These are phyloP conservation scores for Mycena galericulata DNA, from an alignment of 768 basidiomycete genomes.

Conservation along the genomic window DNA sequence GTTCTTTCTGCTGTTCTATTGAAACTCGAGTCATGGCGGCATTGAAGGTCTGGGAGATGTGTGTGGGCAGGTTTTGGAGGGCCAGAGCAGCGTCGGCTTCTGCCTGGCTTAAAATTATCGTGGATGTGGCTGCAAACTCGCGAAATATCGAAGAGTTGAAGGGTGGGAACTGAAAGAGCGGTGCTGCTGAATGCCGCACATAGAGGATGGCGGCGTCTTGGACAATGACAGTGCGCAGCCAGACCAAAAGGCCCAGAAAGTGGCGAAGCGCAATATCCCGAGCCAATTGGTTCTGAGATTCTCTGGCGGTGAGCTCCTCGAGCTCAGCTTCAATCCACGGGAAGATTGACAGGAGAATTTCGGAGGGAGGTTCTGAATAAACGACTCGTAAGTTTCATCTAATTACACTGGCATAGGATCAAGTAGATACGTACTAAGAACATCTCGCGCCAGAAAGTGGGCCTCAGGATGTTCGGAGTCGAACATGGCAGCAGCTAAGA, in stretches of 20 bases:
- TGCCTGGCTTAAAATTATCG: slow-evolving; percentile 28
- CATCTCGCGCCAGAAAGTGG: slow-evolving; percentile 39
- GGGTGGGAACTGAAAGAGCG: slow-evolving; percentile 41
- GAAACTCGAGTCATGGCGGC: neutral
- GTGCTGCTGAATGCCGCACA: slow-evolving; percentile 28
- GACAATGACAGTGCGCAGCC: slow-evolving; percentile 44
- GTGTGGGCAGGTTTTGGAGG: slow-evolving; percentile 41
- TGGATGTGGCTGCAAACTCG: slow-evolving; percentile 32
- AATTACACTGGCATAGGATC: neutral
- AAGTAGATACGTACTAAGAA: slow-evolving; percentile 39
- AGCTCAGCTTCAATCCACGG: slow-evolving; percentile 43
- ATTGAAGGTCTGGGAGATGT: slow-evolving; percentile 22
- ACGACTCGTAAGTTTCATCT: neutral
- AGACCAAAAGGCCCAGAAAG: slow-evolving; percentile 42
- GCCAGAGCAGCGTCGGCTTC: slow-evolving; percentile 28
- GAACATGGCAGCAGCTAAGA: slow-evolving; percentile 47
- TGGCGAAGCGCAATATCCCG: slow-evolving; percentile 42
- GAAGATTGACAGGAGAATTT: slow-evolving; percentile 35
- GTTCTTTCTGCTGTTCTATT: slow-evolving; percentile 4
- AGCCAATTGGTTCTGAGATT: slow-evolving; percentile 8
- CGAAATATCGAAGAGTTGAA: slow-evolving; percentile 42
- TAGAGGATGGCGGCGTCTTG: slow-evolving; percentile 51
- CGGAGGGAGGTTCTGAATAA: slow-evolving; percentile 37
- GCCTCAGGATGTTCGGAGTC: slow-evolving; percentile 41
- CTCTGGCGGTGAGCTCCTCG: slow-evolving; percentile 1